Evolutionary conservation across 768 basidiomycete genomes (phyloP), one percentile per base, ranked within the genome.

Genomic region (Suillus subaureus): DNA sequence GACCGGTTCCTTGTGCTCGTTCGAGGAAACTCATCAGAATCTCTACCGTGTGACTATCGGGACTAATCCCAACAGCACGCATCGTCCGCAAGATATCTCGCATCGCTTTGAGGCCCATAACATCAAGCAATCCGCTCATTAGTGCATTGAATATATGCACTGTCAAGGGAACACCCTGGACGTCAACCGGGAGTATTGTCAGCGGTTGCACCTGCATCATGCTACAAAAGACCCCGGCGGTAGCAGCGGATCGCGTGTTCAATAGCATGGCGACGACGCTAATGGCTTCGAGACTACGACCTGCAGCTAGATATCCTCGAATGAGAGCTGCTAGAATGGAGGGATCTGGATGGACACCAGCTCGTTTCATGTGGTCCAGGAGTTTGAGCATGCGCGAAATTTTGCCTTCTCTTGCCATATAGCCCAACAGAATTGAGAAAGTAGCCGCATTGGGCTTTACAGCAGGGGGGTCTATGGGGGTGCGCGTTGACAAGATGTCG

Each of bases 101-200:
- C 62, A 85, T 81, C 42, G 79, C 82, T 43, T 76, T 66, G 55
- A 92, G 74, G 47, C 89, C 89, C 65, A 79, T 79, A 47, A 77
- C 75, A 28, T 71, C 73, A 63, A 91, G 73, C 26, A 85, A 66
- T 45, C 85, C 85, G 60, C 78, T 77, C 15, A 92, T 76, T 23
- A 90, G 75, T 23, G 86, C 81, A 72, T 94, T 92, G 78, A 91
- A 85, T 33, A 91, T 75, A 61, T 81, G 78, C 43, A 78, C 74
- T 8, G 81, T 81, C 40, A 82, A 82, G 16, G 33, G 68, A 12
- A 73, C 66, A 52, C 68, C 74, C 40, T 68, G 67, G 33, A 85
- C 70, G 42, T 73, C 49, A 62, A 77, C 61, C 33, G 74, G 75
- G 21, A 70, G 68, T 31, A 49, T 57, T 40, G 64, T 63, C 11